Evolutionary conservation across 768 basidiomycete species (phyloP).

Genomic region (Boletus rubropictus): DNA sequence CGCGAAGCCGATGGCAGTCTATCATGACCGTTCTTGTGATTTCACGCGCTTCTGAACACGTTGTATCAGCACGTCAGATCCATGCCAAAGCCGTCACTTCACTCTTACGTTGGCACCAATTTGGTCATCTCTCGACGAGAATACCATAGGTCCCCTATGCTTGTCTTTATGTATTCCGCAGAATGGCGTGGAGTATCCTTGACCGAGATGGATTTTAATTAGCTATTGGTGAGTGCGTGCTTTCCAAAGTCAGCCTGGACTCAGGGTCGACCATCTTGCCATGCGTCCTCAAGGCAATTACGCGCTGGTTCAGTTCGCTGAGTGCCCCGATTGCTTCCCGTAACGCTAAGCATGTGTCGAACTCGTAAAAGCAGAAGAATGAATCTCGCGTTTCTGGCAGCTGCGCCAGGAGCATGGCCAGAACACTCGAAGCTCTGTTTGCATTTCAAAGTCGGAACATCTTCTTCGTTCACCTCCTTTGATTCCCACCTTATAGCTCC

Average conservation of each 20-base stretch:
- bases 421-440: slow-evolving; percentile 31
- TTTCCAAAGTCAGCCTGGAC: slow-evolving; percentile 17
- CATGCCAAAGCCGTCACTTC: slow-evolving; percentile 27
- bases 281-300: slow-evolving; percentile 33
- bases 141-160: slow-evolving; percentile 28
- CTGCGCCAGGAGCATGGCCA: slow-evolving; percentile 33
- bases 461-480: slow-evolving; percentile 23
- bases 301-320: slow-evolving; percentile 35
- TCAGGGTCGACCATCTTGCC: slow-evolving; percentile 29
- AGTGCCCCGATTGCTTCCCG: slow-evolving; percentile 31
- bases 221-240: slow-evolving; percentile 22
- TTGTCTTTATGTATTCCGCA: slow-evolving; percentile 34
- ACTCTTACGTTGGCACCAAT: slow-evolving; percentile 30
- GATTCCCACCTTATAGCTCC: slow-evolving; percentile 29
- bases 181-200: slow-evolving; percentile 30
- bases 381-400: slow-evolving; percentile 32
- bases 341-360: slow-evolving; percentile 29
- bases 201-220: slow-evolving; percentile 33
- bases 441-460: slow-evolving; percentile 32
- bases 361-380: slow-evolving; percentile 30
- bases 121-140: slow-evolving; percentile 18
- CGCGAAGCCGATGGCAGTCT: slow-evolving; percentile 28
- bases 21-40: slow-evolving; percentile 30
- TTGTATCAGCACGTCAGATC: slow-evolving; percentile 33
- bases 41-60: slow-evolving; percentile 34